Base-by-base conservation (phyloP, 2,329 filamentous ascomycete species). In the Didymella keratinophila region DNA sequence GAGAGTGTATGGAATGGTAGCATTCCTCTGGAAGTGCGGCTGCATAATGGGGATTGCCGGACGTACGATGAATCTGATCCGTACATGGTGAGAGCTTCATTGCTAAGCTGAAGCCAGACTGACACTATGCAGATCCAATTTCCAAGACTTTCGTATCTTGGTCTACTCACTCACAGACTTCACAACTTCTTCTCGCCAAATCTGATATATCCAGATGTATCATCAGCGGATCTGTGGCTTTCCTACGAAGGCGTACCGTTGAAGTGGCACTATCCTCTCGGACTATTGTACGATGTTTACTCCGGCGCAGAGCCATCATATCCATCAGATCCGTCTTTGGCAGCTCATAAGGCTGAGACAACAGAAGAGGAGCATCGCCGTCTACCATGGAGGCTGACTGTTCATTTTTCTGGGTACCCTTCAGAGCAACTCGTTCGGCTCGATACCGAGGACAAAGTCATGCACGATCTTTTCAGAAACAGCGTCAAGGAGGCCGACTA, bases 401-500 rank as follows among this genome's bases (percentile, higher is more conserved):
- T 91, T 3, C 86, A 88, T 70, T 88, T 87, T 71, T 81, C 81
- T 11, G 79, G 83, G 43, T 86, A 83, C 74, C 86, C 86, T 0
- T 77, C 80, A 9, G 82, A 87, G 46, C 84, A 86, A 12, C 82
- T 89, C 20, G 80, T 88, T 16, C 80, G 77, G 5, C 81, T 87
- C 4, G 86, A 88, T 67, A 73, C 76, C 0, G 80, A 83, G 23
- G 82, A 81, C 23, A 82, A 82, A 66, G 80, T 84, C 2, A 79
- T 88, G 71, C 84, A 87, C 60, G 88, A 90, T 71, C 81, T 86
- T 0, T 91, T 86, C 69, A 87, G 89, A 52, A 89, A 90, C 64
- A 86, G 83, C 51, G 87, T 90, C 61, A 91, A 91, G 72, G 88
- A 90, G 83, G 93, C 93, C 28, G 93, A 97, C 77, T 96, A 93